Evolutionary conservation across 163 green algal genomes (phyloP), one percentile per base, ranked within the genome.

Genomic region (Scenedesmus sp.): DNA sequence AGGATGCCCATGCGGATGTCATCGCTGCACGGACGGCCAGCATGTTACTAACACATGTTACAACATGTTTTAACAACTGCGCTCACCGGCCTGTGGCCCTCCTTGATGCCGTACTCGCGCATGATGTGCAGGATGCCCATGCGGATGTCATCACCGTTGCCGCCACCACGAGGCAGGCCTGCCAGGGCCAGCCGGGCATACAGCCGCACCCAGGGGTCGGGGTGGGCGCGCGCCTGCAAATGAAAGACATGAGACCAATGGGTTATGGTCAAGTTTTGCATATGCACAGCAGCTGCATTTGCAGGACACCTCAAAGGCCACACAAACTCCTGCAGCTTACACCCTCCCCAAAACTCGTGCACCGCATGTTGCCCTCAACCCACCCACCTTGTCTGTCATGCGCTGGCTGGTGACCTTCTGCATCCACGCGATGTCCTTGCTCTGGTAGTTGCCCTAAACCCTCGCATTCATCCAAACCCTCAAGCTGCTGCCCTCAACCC

Each of bases 41-140:
- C 59, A 10, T 64, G 8, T 73, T 73, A 18, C 34, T 26, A 1
- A 26, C 66, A 76, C 2, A 26, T 34, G 16, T 6, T 76, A 23
- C 62, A 70, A 16, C 62, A 70, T 23, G 9, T 46, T 46, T 46
- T 46, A 46, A 46, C 34, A 46, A 46, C 34, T 15, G 64, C 64
- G 64, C 64, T 76, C 64, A 18, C 64, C 64, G 64, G 15, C 64
- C 97, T 92, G 95, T 98, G 96, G 3, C 97, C 97, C 94, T 98
- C 96, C 7, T 93, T 93, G 94, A 99, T 99, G 89, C 97, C 97
- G 92, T 99, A 95, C 54, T 96, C 93, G 26, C 98, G 94, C 97
- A 99, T 98, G 95, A 99, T 98, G 93, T 99, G 93, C 5, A 99
- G 95, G 92, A 99, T 99, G 55, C 87, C 87, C 93, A 98, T 96